Conservation (phyloP, 768 basidiomycete genomes). For the Termitomyces sp. region DNA sequence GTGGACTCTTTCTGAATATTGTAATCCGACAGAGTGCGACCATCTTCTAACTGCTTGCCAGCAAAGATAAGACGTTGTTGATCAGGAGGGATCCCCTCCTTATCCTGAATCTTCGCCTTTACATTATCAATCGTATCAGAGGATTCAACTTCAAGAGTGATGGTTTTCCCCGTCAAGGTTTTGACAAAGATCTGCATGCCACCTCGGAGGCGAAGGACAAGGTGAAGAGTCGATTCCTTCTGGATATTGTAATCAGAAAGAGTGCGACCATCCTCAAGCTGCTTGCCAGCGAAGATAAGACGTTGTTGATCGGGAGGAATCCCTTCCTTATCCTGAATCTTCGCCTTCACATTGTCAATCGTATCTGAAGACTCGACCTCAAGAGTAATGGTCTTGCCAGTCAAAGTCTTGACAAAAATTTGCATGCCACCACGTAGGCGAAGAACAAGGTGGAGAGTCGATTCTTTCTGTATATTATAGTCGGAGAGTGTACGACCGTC, state of each 20-base stretch:
- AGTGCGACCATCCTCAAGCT: slow-evolving; percentile 87
- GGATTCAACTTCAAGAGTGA: slow-evolving; percentile 89
- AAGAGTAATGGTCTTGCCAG: slow-evolving; percentile 89
- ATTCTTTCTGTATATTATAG: slow-evolving; percentile 95
- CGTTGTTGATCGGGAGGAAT: slow-evolving; percentile 87
- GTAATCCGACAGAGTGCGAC: slow-evolving; percentile 81
- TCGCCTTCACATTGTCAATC: slow-evolving; percentile 84
- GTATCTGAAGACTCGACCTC: slow-evolving; percentile 86
- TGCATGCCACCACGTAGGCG: slow-evolving; percentile 92
- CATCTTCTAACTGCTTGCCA: slow-evolving; percentile 92
- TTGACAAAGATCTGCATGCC: slow-evolving; percentile 93
- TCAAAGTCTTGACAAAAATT: slow-evolving; percentile 77
- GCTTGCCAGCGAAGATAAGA: slow-evolving; percentile 89
- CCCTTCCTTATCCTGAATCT: slow-evolving; percentile 91
- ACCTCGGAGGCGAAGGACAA: slow-evolving; percentile 81
- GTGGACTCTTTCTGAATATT: slow-evolving; percentile 83
- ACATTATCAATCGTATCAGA: slow-evolving; percentile 93
- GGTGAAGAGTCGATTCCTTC: slow-evolving; percentile 80
- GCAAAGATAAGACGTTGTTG: slow-evolving; percentile 91
- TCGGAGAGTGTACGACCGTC: slow-evolving; percentile 88
- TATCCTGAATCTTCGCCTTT: slow-evolving; percentile 77
- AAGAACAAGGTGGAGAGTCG: slow-evolving; percentile 82
- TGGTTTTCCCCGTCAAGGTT: slow-evolving; percentile 86
- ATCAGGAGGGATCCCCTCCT: slow-evolving; percentile 79
- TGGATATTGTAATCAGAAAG: slow-evolving; percentile 89